These are phyloP conservation scores for Madurella fahalii DNA, from an alignment of 2,329 filamentous ascomycete species.

Conservation along the genomic window DNA sequence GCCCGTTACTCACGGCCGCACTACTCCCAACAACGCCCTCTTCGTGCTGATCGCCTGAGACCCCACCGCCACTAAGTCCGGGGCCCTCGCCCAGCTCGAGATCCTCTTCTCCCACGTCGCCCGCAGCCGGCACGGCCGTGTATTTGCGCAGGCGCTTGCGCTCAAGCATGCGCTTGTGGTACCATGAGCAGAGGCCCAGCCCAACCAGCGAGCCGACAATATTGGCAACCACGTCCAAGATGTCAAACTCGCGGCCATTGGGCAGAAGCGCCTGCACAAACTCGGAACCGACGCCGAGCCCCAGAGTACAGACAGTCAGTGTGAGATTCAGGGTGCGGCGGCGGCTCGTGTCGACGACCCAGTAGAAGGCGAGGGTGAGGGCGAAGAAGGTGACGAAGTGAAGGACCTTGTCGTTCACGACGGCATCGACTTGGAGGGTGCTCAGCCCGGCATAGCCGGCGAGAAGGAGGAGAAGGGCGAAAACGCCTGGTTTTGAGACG, in stretches of 20 bases:
- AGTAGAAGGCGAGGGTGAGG: conserved; percentile 87
- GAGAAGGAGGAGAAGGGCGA: conserved; percentile 65
- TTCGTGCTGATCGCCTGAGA: conserved; percentile 46
- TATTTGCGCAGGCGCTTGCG: conserved; percentile 74
- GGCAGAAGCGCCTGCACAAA: conserved; percentile 71
- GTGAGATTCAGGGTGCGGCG: conserved; percentile 82
- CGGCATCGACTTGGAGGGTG: conserved; percentile 48
- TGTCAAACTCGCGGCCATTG: conserved; percentile 67
- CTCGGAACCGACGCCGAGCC: conserved; percentile 69
- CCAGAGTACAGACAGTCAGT: conserved; percentile 70
- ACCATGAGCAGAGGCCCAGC: conserved; percentile 76
- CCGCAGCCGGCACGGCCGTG: conserved; percentile 61
- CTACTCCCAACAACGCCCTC: conserved; percentile 52
- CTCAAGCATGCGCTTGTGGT: conserved; percentile 94
- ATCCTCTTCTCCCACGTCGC: conserved; percentile 60
- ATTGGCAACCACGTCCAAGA: conserved; percentile 85
- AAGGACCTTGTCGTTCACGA: conserved; percentile 84
- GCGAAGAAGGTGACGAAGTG: conserved; percentile 87
- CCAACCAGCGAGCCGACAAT: conserved; percentile 70
- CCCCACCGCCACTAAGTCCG: conserved; percentile 34
- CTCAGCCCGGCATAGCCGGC: conserved; percentile 79
- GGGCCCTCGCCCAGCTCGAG: conserved; percentile 69
- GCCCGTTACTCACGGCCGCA: not conserved
- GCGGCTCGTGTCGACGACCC: conserved; percentile 88
- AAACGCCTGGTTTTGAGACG: conserved; percentile 53